A percentile compares a stretch with the other conserved stretches of the same genome.
phyloP scores from a whole-genome alignment of 768 basidiomycete genomes.

The Mycena galopus region DNA sequence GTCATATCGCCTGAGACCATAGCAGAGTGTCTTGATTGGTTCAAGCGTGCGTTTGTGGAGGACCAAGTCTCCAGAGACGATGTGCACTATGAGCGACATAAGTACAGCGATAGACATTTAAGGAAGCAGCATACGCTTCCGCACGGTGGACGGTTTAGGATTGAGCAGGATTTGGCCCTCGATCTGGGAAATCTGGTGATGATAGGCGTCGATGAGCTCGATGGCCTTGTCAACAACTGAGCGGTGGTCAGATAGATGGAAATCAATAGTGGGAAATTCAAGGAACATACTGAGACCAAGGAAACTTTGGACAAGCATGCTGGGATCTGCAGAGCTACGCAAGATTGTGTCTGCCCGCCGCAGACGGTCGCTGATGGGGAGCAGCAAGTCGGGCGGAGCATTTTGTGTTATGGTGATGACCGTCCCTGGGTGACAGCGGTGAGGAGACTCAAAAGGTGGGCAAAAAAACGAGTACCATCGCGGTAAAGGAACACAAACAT shows the following conservation, averaged over 20 bases:
- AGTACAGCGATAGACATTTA: neutral
- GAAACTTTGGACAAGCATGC: slow-evolving; percentile 64
- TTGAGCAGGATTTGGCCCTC: slow-evolving; percentile 70
- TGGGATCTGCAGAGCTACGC: slow-evolving; percentile 71
- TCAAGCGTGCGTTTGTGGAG: slow-evolving; percentile 79
- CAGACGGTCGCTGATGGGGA: slow-evolving; percentile 70
- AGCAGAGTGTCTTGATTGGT: slow-evolving; percentile 76
- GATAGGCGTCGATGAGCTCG: slow-evolving; percentile 77
- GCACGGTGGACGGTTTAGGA: slow-evolving; percentile 71
- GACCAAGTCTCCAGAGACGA: slow-evolving; percentile 79
- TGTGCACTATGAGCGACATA: slow-evolving; percentile 65
- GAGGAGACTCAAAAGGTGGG: neutral
- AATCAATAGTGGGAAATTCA: neutral
- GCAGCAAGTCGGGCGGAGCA: slow-evolving; percentile 58
- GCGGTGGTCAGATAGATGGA: neutral
- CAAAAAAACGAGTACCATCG: slow-evolving; percentile 55
- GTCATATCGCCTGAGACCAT: slow-evolving; percentile 75
- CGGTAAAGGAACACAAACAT: slow-evolving; percentile 75
- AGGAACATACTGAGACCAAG: slow-evolving; percentile 59
- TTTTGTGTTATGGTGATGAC: slow-evolving; percentile 66
- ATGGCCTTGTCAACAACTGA: slow-evolving; percentile 74
- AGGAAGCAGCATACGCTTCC: slow-evolving; percentile 58
- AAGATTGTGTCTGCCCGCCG: slow-evolving; percentile 70
- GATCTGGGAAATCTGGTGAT: slow-evolving; percentile 67
- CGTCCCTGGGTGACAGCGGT: slow-evolving; percentile 63